Evolutionary conservation across 2,329 filamentous ascomycete genomes (phyloP).

Genomic region (Colletotrichum eleusines): DNA sequence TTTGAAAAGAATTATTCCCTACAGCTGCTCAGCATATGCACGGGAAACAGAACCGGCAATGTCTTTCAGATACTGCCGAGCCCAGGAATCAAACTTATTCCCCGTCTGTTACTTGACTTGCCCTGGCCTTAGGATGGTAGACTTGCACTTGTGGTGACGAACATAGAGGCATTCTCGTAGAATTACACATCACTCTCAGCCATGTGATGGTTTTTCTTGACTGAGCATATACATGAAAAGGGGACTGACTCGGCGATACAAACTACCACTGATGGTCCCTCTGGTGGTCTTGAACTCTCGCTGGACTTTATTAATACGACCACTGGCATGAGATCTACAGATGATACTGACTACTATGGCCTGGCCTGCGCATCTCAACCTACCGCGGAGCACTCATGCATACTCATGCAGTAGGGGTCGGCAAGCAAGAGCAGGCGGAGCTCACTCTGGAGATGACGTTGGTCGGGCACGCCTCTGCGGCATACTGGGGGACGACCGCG

Average conservation of each 20-base stretch:
- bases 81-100: neutral
- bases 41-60: neutral
- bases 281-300: neutral
- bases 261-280: neutral
- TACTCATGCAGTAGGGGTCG: slow-evolving; percentile 39
- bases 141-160: neutral
- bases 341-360: neutral
- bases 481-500: slow-evolving; percentile 42
- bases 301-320: neutral
- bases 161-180: neutral
- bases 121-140: neutral
- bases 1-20: neutral
- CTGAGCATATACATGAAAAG: neutral
- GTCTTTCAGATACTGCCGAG: neutral
- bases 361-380: no score
- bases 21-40: neutral
- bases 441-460: slow-evolving; percentile 44
- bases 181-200: neutral
- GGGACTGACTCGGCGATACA: neutral
- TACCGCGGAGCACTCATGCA: slow-evolving; percentile 37
- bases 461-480: slow-evolving; percentile 41
- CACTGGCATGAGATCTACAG: neutral
- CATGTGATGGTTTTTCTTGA: neutral
- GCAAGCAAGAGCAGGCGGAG: slow-evolving; percentile 45
- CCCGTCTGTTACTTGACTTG: no score